Conservation (phyloP, 805 yeast species). For the Clavispora phyllophila region DNA sequence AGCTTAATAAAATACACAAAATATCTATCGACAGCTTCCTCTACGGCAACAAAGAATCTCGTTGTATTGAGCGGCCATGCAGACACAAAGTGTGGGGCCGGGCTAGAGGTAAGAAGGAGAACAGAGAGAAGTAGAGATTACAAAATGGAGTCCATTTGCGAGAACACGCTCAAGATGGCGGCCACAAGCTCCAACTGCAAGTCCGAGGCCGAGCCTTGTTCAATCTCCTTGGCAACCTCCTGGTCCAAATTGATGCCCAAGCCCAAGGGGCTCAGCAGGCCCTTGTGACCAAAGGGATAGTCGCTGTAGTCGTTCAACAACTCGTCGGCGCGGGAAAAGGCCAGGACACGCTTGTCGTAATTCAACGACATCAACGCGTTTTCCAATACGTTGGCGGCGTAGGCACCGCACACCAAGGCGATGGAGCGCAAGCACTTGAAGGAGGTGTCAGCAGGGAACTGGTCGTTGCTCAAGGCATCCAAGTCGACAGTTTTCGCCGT, state of each 20-base stretch:
- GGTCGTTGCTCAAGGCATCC: slow-evolving; percentile 39
- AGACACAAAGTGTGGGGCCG: neutral
- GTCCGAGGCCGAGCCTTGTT: slow-evolving; percentile 45
- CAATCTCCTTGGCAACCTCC: slow-evolving; percentile 51
- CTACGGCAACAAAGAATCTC: neutral
- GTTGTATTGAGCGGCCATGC: neutral
- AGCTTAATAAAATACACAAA: neutral
- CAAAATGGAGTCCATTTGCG: slow-evolving; percentile 86
- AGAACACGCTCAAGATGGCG: slow-evolving; percentile 84
- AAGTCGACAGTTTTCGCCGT: slow-evolving; percentile 63
- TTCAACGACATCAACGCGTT: slow-evolving; percentile 72
- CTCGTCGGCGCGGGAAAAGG: slow-evolving; percentile 93
- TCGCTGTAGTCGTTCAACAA: slow-evolving; percentile 75
- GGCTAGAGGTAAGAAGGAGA: neutral
- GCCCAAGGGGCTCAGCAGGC: slow-evolving; percentile 57
- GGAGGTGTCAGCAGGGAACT: slow-evolving; percentile 64
- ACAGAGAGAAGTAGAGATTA: slow-evolving; percentile 22
- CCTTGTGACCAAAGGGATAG: slow-evolving; percentile 64
- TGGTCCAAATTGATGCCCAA: slow-evolving; percentile 65
- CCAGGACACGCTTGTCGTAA: slow-evolving; percentile 87
- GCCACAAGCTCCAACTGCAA: slow-evolving; percentile 84
- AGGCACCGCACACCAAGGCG: slow-evolving; percentile 79
- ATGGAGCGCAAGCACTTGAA: slow-evolving; percentile 73
- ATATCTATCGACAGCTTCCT: neutral
- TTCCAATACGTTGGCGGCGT: slow-evolving; percentile 95